phyloP scores from a whole-genome alignment of 1,284 basidiomycete species.

The Cryptococcus sp. region DNA sequence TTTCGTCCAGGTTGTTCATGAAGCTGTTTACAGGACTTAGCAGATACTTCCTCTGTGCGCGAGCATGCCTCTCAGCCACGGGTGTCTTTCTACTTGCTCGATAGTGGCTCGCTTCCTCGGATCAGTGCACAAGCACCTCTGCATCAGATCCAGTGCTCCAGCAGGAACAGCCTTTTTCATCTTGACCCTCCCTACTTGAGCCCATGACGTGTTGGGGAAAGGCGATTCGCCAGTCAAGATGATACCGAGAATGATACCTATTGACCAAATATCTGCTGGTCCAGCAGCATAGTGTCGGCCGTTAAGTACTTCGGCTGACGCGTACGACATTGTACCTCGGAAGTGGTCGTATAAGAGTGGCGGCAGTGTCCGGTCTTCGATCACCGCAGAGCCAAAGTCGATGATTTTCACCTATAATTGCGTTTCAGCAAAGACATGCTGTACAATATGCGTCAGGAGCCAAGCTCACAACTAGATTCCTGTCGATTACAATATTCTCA shows the following conservation, averaged over 20 bases:
- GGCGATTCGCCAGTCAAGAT: conserved; percentile 82
- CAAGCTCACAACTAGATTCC: conserved; percentile 62
- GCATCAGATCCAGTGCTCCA: conserved; percentile 62
- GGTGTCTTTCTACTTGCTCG: conserved; percentile 68
- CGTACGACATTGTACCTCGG: conserved; percentile 56
- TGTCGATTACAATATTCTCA: conserved; percentile 85
- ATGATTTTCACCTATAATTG: conserved; percentile 76
- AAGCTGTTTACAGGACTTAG: not conserved
- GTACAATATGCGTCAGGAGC: not conserved
- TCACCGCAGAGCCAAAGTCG: conserved; percentile 87
- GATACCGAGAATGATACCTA: conserved; percentile 86
- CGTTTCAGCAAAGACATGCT: not conserved
- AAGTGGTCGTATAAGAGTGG: conserved; percentile 72
- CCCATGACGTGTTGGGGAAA: conserved; percentile 72
- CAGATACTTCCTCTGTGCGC: conserved; percentile 19
- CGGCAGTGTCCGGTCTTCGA: conserved; percentile 66
- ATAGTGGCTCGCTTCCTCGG: conserved; percentile 69
- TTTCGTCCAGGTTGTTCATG: too few species aligned
- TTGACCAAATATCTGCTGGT: conserved; percentile 85
- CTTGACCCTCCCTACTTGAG: conserved; percentile 57
- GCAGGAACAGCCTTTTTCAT: conserved; percentile 35
- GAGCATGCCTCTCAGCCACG: conserved; percentile 61
- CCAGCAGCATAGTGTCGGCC: conserved; percentile 67
- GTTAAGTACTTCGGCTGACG: conserved; percentile 50
- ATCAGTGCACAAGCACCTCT: conserved; percentile 71